Evolutionary conservation across 306 rosid species (phyloP).

Genomic region (Ormosia emarginata): DNA sequence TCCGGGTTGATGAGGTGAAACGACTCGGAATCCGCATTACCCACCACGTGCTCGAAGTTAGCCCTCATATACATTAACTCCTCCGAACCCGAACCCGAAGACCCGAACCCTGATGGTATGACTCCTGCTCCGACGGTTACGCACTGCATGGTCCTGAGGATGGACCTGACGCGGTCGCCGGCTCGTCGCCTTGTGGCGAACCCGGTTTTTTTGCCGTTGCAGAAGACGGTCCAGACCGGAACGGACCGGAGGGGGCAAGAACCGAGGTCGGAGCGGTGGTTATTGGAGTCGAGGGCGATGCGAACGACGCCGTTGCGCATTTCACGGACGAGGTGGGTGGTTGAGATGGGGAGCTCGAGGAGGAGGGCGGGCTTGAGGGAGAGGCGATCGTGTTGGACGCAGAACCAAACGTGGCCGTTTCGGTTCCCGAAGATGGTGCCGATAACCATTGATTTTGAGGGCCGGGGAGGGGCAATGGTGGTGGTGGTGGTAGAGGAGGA

Average conservation of each 20-base stretch:
- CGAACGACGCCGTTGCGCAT: slow-evolving; percentile 83
- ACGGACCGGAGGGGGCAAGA: slow-evolving; percentile 59
- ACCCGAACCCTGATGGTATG: slow-evolving; percentile 50
- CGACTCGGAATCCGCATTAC: slow-evolving; percentile 78
- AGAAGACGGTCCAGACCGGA: slow-evolving; percentile 67
- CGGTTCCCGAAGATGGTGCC: slow-evolving; percentile 90
- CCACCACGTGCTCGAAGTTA: slow-evolving; percentile 86
- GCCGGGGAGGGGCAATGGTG: slow-evolving; percentile 35
- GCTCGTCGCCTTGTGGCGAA: slow-evolving; percentile 60
- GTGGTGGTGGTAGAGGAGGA: slow-evolving; percentile 31
- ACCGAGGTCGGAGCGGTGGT: slow-evolving; percentile 30
- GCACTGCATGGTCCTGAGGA: slow-evolving; percentile 76
- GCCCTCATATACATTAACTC: slow-evolving; percentile 86
- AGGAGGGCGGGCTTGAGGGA: slow-evolving; percentile 63
- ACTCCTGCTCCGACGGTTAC: slow-evolving; percentile 89
- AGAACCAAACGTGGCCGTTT: slow-evolving; percentile 84
- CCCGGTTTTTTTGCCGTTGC: slow-evolving; percentile 69
- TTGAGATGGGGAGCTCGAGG: slow-evolving; percentile 69
- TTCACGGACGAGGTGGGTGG: slow-evolving; percentile 73
- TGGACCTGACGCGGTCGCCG: slow-evolving; percentile 43
- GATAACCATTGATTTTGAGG: slow-evolving; percentile 73
- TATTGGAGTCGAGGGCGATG: slow-evolving; percentile 55
- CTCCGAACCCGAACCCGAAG: slow-evolving; percentile 39
- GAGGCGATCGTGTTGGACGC: slow-evolving; percentile 69
- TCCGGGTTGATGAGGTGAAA: slow-evolving; percentile 91